Percentiles rank a stretch among this genome's conserved stretches.
phyloP scores from a whole-genome alignment of 208 protist species.

The Zelonia costaricensis region DNA sequence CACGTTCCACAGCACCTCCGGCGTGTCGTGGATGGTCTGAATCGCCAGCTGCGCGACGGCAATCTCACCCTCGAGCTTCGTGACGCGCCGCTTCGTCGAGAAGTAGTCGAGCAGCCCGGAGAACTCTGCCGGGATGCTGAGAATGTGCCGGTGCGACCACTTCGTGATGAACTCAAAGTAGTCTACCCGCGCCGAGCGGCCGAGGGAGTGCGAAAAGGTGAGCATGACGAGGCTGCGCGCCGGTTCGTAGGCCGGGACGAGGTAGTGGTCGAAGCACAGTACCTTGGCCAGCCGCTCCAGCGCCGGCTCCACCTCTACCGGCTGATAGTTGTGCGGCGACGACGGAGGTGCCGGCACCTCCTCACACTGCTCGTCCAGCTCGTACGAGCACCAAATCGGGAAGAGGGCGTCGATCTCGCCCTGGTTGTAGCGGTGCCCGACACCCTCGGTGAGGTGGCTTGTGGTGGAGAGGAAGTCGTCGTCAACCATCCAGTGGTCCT shows the following conservation, averaged over 20 bases:
- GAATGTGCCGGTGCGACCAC: slow-evolving; percentile 51
- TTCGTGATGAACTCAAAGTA: slow-evolving; percentile 73
- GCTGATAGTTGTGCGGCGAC: slow-evolving; percentile 4
- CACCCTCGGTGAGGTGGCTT: slow-evolving; percentile 35
- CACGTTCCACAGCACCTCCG: slow-evolving; percentile 78
- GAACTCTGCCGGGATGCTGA: slow-evolving; percentile 55
- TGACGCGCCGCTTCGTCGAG: slow-evolving; percentile 49
- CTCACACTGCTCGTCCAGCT: slow-evolving; percentile 40
- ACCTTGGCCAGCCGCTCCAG: slow-evolving; percentile 50
- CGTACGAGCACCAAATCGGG: slow-evolving; percentile 72
- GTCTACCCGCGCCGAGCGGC: slow-evolving; percentile 53
- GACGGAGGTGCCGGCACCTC: background rate
- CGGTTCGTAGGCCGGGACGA: slow-evolving; percentile 44
- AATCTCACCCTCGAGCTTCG: slow-evolving; percentile 55
- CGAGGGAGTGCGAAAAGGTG: slow-evolving; percentile 62
- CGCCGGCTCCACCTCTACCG: slow-evolving; percentile 25
- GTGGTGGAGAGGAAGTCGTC: slow-evolving; percentile 61
- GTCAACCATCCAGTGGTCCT: slow-evolving; percentile 69
- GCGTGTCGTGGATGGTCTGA: slow-evolving; percentile 52
- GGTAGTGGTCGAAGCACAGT: slow-evolving; percentile 79
- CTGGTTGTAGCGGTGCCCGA: slow-evolving; percentile 49
- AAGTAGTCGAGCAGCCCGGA: slow-evolving; percentile 68
- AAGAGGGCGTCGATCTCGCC: slow-evolving; percentile 61
- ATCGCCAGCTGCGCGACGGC: slow-evolving; percentile 57
- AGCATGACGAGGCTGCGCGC: slow-evolving; percentile 65